Base-by-base conservation (phyloP, 1,284 basidiomycete species). In the Anthracocystis setariae region DNA sequence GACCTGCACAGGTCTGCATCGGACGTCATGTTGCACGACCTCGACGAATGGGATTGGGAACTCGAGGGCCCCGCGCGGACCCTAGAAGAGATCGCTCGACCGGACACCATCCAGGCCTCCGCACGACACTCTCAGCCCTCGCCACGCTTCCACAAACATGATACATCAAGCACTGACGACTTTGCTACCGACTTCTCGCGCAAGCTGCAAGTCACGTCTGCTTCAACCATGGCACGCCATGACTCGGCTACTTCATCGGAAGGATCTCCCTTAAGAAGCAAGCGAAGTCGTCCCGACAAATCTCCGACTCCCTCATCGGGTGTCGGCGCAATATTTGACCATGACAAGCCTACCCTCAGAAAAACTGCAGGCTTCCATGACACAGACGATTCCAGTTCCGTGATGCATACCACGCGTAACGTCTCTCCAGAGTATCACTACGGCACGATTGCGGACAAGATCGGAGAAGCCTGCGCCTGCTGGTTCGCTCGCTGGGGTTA, bases 401-500 rank as follows among this genome's bases (percentile, higher is more conserved):
- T 47, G 0, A 33, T 48, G 12, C 37, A 29, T 1, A 15, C 37
- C 0, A 9, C 38, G 8, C 21, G 25, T 5, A 45, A 24, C 15
- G 35, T 46, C 3, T 10, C 46, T 7, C 67, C 72, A 15, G 56
- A 63, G 46, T 76, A 67, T 42, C 56, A 72, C 32, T 75, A 78
- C 25, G 94, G 93, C 21, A 86, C 88, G 21, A 86, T 92, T 5
- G 91, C 91, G 0, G 89, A 93, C 84, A 94, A 93, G 84, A 91
- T 96, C 65, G 93, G 93, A 24, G 92, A 95, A 83, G 91, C 92
- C 0, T 90, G 90, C 72, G 88, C 89, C 5, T 93, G 91, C 82
- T 97, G 93, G 93, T 86, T 95, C 12, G 87, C 90, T 0, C 87
- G 92, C 35, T 96, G 93, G 93, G 92, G 90, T 0, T 83, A 85